These are phyloP conservation scores for Cicer cuneatum DNA, from an alignment of 306 rosid species.

Conservation along the genomic window DNA sequence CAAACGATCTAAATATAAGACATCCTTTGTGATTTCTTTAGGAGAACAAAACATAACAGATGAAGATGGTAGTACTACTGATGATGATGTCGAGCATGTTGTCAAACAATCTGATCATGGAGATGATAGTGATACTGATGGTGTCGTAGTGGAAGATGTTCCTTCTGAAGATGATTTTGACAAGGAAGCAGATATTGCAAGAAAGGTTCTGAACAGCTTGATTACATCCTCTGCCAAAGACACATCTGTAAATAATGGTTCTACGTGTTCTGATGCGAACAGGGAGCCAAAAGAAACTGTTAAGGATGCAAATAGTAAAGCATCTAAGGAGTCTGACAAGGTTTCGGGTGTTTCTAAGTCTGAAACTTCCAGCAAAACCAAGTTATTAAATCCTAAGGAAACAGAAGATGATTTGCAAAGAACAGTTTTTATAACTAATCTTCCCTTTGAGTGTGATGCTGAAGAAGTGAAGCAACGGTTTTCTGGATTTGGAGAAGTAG, in stretches of 20 bases:
- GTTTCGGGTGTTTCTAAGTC: conserved; percentile 51
- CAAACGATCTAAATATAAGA: conserved; percentile 33
- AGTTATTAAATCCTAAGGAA: conserved; percentile 51
- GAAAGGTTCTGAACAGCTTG: conserved; percentile 75
- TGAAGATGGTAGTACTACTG: conserved; percentile 53
- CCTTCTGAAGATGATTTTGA: conserved; percentile 73
- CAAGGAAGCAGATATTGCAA: conserved; percentile 81
- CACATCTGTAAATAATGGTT: conserved; percentile 50
- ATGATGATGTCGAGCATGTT: conserved; percentile 52
- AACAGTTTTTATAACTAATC: conserved; percentile 82
- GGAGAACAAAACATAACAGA: conserved; percentile 56
- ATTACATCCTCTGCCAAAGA: conserved; percentile 61
- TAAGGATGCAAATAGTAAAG: conserved; percentile 48
- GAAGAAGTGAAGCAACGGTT: conserved; percentile 88
- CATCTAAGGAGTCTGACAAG: conserved; percentile 55
- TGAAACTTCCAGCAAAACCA: conserved; percentile 49
- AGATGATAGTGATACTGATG: conserved; percentile 55
- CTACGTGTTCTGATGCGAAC: conserved; percentile 45
- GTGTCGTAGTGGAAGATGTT: conserved; percentile 44
- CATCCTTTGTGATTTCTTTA: conserved; percentile 44
- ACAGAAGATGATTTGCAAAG: conserved; percentile 68
- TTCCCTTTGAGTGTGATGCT: conserved; percentile 76
- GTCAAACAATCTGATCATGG: conserved; percentile 44
- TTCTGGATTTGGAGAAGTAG: conserved; percentile 85
- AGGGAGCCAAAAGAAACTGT: conserved; percentile 48